A percentile compares a stretch with the other conserved stretches of the same genome.
Conservation (phyloP, 192 early-diverging fungal genomes). For the Coemansia biformis region DNA sequence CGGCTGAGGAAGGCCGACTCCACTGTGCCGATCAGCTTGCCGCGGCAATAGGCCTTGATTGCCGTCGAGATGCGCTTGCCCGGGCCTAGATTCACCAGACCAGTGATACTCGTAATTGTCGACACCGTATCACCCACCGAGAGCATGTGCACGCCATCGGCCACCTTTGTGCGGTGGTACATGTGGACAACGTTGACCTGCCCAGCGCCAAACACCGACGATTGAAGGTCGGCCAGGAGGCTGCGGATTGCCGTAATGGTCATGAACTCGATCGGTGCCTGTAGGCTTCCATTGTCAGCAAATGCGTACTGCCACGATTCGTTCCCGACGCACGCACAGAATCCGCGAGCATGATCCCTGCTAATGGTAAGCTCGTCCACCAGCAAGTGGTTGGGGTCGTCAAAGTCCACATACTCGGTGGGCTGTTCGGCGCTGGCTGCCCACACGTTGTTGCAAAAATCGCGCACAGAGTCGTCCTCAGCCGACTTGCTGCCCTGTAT, state of each 20-base stretch:
- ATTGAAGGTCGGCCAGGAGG: constrained; percentile 72
- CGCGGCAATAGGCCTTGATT: background rate
- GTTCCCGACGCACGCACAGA: constrained; percentile 67
- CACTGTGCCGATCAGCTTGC: background rate
- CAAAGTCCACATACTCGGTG: constrained; percentile 5
- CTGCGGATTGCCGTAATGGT: constrained; percentile 73
- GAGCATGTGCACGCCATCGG: constrained; percentile 57
- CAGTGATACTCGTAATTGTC: constrained; percentile 64
- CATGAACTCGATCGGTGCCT: constrained; percentile 82
- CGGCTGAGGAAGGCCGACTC: background rate
- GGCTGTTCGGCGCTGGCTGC: constrained; percentile 10
- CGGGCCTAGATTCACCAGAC: constrained; percentile 69
- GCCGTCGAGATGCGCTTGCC: constrained; percentile 66
- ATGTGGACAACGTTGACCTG: constrained; percentile 81
- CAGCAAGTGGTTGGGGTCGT: background rate
- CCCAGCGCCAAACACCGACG: constrained; percentile 80
- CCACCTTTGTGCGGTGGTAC: constrained; percentile 71
- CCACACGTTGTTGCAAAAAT: constrained; percentile 9
- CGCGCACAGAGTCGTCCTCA: background rate
- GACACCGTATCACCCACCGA: constrained; percentile 67
- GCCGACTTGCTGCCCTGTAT: constrained; percentile 8
- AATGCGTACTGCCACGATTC: constrained; percentile 50
- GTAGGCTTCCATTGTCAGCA: constrained; percentile 50
- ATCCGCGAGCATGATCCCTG: constrained; percentile 80
- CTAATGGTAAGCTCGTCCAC: constrained; percentile 11